Base-by-base conservation (phyloP, 768 basidiomycete species). In the Sutorius australiensis region DNA sequence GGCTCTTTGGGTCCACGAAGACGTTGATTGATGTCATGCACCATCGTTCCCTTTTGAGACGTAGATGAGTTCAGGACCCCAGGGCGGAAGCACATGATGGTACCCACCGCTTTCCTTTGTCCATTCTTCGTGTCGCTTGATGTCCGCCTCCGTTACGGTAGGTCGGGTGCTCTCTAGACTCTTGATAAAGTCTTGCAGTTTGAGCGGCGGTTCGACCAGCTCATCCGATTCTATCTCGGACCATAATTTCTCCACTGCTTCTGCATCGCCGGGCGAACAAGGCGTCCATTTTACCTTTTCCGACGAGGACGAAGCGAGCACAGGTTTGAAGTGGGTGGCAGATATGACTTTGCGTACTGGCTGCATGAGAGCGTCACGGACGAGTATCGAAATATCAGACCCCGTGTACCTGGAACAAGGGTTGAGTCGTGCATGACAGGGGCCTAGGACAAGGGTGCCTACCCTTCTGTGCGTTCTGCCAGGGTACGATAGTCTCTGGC, bases 291-390 rank as follows among this genome's bases (percentile, higher is more conserved):
- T 94, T 30, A 63, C 66, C 28, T 67, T 72, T 7, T 10, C 53
- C 10, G 62, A 50, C 9, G 55, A 27, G 3, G 61, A 52, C 13
- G 65, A 52, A 13, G 66, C 50, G 56, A 59, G 41, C 11, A 82
- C 75, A 31, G 70, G 76, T 67, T 93, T 93, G 74, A 99, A 99
- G 71, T 99, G 95, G 1, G 94, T 97, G 2, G 97, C 94, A 19
- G 86, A 84, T 45, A 98, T 82, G 41, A 99, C 92, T 68, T 99
- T 98, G 48, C 95, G 84, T 13, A 99, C 91, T 1, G 95, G 95
- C 67, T 98, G 95, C 95, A 98, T 99, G 57, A 99, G 80, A 0
- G 95, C 95, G 64, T 98, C 95, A 51, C 94, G 87, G 24, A 98
- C 95, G 47, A 95, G 78, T 58, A 95, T 88, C 2, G 95, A 84